Percentiles rank a stretch among this genome's conserved stretches.
Evolutionary conservation across 352 stramenopile genomes (phyloP).

Genomic region (Globisporangium parvum): DNA sequence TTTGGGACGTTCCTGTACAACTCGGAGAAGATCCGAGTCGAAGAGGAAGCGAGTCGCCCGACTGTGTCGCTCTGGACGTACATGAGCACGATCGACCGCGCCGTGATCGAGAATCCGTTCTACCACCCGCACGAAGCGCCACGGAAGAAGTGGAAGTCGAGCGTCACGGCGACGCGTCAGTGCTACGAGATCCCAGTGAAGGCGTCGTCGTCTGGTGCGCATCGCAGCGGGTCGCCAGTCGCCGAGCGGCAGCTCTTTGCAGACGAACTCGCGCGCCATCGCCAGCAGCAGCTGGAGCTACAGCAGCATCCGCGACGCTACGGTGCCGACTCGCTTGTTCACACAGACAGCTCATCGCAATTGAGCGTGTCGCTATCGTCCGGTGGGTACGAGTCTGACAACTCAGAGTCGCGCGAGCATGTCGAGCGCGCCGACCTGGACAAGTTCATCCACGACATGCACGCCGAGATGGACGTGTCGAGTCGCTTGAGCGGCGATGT

Average conservation of each 20-base stretch:
- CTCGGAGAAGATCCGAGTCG: conserved; percentile 71
- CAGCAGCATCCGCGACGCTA: conserved; percentile 1
- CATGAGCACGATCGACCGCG: conserved; percentile 50
- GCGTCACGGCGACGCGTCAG: conserved; percentile 49
- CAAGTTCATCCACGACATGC: conserved; percentile 18
- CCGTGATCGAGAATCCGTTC: conserved; percentile 68
- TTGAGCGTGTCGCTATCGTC: conserved; percentile 19
- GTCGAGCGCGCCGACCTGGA: conserved; percentile 23
- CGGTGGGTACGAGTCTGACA: conserved; percentile 26
- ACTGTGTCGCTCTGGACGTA: conserved; percentile 80
- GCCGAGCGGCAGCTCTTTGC: no score
- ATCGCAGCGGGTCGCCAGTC: no score
- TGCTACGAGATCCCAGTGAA: conserved; percentile 35
- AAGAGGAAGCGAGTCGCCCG: conserved; percentile 40
- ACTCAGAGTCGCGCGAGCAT: conserved; percentile 12
- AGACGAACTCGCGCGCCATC: no score
- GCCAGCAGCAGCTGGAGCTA: no score
- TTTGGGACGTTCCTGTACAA: conserved; percentile 96
- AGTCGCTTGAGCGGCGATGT: not conserved
- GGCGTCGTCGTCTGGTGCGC: no score
- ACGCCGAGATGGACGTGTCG: conserved; percentile 8
- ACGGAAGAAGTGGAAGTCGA: conserved; percentile 45
- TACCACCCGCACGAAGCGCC: conserved; percentile 44
- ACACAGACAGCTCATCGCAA: conserved; percentile 21
- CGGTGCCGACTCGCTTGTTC: conserved; percentile 19